phyloP scores from a whole-genome alignment of 345 rosid genomes.

The Hibiscus trionum region DNA sequence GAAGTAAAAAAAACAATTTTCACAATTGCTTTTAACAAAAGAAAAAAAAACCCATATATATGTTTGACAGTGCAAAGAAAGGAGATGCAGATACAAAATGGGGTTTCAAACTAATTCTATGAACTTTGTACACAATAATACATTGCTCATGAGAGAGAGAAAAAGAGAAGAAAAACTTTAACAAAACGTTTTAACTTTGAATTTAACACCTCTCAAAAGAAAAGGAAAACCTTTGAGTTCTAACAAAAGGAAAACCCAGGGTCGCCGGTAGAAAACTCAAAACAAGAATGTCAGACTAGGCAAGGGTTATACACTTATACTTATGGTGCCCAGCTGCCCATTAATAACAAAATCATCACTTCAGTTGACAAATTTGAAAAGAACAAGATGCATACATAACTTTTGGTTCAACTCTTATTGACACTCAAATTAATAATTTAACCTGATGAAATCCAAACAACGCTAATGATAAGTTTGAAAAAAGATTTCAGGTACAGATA shows the following conservation, averaged over 20 bases:
- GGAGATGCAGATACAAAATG: background rate
- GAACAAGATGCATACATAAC: background rate
- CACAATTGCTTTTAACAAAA: background rate
- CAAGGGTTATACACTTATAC: background rate
- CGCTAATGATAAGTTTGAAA: background rate
- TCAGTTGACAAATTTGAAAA: conserved; percentile 5
- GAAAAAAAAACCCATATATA: background rate
- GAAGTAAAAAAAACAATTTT: background rate
- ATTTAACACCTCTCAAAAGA: too few species aligned
- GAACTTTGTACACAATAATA: background rate
- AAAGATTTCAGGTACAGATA: background rate
- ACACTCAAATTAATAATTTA: background rate
- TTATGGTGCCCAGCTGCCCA: background rate
- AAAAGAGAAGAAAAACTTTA: background rate
- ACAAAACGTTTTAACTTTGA: background rate
- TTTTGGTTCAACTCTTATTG: background rate
- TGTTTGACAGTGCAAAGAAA: background rate
- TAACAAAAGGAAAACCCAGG: background rate
- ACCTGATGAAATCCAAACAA: background rate
- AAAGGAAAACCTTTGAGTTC: background rate
- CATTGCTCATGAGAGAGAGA: background rate
- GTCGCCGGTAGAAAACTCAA: background rate
- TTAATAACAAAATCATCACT: background rate
- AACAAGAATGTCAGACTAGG: background rate
- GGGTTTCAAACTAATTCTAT: background rate